Base-by-base conservation (phyloP, 495 filamentous ascomycete genomes). In the Hyaloscypha bicolor region DNA sequence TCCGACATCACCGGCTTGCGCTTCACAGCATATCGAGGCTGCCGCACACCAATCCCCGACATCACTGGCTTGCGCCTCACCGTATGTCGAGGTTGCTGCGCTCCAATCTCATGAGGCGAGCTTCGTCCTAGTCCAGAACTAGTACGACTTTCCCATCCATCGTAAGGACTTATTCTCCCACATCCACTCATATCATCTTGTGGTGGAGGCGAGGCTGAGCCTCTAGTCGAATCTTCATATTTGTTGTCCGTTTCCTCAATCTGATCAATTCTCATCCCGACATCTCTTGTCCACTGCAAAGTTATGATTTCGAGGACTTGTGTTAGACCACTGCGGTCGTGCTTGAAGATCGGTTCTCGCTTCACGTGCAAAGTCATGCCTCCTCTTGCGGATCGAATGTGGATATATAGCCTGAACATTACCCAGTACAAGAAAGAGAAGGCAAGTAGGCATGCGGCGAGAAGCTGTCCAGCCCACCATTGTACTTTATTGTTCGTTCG, bases 301-400 rank as follows among this genome's bases (percentile, higher is more conserved):
- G 63, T 59, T 4, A 66, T 35, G 22, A 66, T 66, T 31, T 66
- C 63, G 9, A 66, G 25, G 14, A 66, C 51, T 66, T 66, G 63
- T n/a, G 55, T 66, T 35, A 66, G 33, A 9, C 63, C 63, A n/a
- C 31, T 22, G 19, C 21, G 21, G 30, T 66, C 63, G 4, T 59
- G 63, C 30, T 60, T 66, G 35, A 66, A 66, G 22, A 42, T 66
- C 16, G 63, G 63, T 31, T 66, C 63, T 25, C 63, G 16, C 32
- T 33, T 66, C 6, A 66, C 33, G 29, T 66, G 42, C 35, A 66
- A 32, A 19, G 11, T 66, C 22, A 29, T 58, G 2, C 63, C 63
- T 11, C 48, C 37, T 9, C 63, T 19, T 4, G 53, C 55, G 2
- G 55, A 29, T 32, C 63, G 53, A 29, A 66, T 31, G 9, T 4